phyloP scores from a whole-genome alignment of 1,284 basidiomycete genomes.

The Exobasidium rhododendri region DNA sequence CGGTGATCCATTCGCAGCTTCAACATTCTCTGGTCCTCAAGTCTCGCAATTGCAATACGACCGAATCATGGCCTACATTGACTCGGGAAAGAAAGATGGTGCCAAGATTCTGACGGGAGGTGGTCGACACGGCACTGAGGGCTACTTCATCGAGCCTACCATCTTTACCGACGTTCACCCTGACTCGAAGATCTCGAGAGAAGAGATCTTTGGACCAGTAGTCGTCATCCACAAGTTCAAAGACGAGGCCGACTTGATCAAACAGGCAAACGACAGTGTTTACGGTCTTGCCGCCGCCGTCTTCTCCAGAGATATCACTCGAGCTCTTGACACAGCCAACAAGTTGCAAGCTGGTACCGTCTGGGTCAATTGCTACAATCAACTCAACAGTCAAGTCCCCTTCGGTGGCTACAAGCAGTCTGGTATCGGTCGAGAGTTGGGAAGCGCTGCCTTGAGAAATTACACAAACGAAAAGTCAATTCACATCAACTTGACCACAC shows the following conservation, averaged over 20 bases:
- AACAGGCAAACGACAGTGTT: conserved; percentile 72
- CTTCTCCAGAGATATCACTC: conserved; percentile 74
- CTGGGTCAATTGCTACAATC: conserved; percentile 63
- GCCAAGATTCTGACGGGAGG: conserved; percentile 72
- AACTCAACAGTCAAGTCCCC: conserved; percentile 28
- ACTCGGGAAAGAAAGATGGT: conserved; percentile 79
- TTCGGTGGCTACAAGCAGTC: conserved; percentile 45
- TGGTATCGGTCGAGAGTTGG: conserved; percentile 50
- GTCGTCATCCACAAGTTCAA: conserved; percentile 61
- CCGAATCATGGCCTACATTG: conserved; percentile 58
- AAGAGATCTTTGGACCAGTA: conserved; percentile 89
- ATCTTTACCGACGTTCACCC: conserved; percentile 62
- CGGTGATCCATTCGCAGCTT: conserved; percentile 74
- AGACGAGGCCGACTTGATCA: conserved; percentile 64
- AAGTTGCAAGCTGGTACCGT: conserved; percentile 77
- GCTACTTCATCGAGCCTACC: conserved; percentile 58
- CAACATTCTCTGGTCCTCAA: conserved; percentile 81
- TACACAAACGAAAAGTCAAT: conserved; percentile 72
- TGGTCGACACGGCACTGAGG: conserved; percentile 66
- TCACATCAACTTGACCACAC: conserved; percentile 4
- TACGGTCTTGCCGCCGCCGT: conserved; percentile 84
- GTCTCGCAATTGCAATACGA: conserved; percentile 71
- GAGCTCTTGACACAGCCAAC: conserved; percentile 72
- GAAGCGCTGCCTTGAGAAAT: conserved; percentile 59
- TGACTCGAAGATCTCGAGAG: conserved; percentile 80